Percentiles rank a stretch among this genome's conserved stretches.
Evolutionary conservation across 2,329 filamentous ascomycete species (phyloP).

Genomic region (Ophiostoma pallidulum): DNA sequence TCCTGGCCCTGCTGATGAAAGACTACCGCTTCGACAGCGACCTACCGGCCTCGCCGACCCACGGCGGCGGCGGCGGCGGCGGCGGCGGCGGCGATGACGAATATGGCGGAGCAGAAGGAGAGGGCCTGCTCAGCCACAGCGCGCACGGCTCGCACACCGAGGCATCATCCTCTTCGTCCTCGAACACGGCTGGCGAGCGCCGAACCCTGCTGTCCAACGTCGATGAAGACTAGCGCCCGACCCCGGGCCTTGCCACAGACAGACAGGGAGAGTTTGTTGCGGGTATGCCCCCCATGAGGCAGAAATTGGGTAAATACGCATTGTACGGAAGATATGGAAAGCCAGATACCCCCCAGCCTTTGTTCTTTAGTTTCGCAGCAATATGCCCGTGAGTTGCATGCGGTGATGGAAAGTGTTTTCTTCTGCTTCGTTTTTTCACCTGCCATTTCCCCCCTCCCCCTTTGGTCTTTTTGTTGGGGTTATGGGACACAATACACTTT

Average conservation of each 20-base stretch:
- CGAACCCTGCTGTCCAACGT: conserved; percentile 1
- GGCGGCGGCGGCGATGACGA: neutral
- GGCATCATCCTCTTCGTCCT: neutral
- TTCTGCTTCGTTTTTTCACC: no score
- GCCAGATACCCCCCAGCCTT: no score
- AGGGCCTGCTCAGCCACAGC: conserved; percentile 1
- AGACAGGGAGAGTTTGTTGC: no score
- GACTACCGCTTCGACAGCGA: conserved; percentile 43
- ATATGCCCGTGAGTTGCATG: no score
- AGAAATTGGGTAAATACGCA: no score
- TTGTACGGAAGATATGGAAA: no score
- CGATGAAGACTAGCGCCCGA: neutral
- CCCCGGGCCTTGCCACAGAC: no score
- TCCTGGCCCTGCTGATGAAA: conserved; percentile 31
- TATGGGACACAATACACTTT: no score
- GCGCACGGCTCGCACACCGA: neutral
- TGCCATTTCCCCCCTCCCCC: no score
- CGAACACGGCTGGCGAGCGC: neutral
- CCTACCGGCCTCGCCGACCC: neutral
- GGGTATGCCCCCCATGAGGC: no score
- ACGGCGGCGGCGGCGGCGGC: neutral
- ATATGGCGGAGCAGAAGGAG: neutral
- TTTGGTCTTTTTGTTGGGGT: no score
- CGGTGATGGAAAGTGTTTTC: no score
- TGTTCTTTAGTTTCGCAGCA: neutral